A percentile compares a stretch with the other conserved stretches of the same genome.
Conservation (phyloP, 768 basidiomycete genomes). For the Leucocoprinus leucothites region DNA sequence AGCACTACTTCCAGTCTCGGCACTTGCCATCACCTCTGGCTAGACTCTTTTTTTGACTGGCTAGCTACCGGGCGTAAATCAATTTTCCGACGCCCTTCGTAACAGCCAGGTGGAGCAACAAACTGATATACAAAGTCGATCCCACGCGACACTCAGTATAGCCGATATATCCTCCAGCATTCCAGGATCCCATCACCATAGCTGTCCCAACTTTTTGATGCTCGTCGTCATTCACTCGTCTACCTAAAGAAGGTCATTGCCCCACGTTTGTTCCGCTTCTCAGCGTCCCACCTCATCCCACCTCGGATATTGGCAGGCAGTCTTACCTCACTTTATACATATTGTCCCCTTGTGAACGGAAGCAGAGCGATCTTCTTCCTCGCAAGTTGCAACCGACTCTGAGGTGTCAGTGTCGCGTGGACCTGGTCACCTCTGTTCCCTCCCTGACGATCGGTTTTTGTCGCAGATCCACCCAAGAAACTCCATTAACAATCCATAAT, state of each 20-base stretch:
- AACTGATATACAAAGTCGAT: not conserved
- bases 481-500: not conserved
- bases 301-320: not conserved
- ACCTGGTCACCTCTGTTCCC: not conserved
- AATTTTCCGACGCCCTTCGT: not conserved
- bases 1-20: not conserved
- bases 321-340: too few relatives aligned
- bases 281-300: not conserved
- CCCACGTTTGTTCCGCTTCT: constrained; percentile 3
- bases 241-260: not conserved
- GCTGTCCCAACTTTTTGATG: constrained; percentile 9
- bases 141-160: constrained; percentile 6
- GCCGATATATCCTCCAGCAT: not conserved
- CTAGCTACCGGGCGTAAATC: too few relatives aligned
- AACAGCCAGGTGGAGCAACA: not conserved
- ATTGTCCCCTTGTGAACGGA: too few relatives aligned
- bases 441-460: not conserved
- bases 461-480: not conserved
- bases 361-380: not conserved
- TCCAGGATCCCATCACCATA: constrained; percentile 5
- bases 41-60: too few relatives aligned
- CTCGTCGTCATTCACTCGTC: not conserved
- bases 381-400: not conserved
- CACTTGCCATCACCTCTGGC: too few relatives aligned
- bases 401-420: not conserved